Evolutionary conservation across 2,329 filamentous ascomycete species (phyloP), one percentile per base, ranked within the genome.

Genomic region (Fusarium buharicum): DNA sequence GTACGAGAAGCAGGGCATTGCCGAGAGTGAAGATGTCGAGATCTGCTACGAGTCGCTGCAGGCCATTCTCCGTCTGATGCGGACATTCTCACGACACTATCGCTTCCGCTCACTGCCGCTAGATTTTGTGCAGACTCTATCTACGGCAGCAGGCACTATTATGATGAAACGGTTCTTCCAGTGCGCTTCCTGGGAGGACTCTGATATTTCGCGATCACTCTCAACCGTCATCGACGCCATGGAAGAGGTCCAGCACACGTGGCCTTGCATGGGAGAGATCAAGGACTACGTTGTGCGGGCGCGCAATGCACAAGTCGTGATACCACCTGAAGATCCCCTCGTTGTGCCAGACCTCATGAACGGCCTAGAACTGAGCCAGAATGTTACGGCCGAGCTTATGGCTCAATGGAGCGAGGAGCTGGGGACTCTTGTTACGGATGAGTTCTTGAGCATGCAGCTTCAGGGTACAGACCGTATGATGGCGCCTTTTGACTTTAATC

Each of bases 41-140:
- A 80, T 81, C 11, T 83, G 81, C 69, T 82, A 82, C 60, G 77
- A 80, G 52, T 82, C 81, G 1, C 69, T 83, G 1, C 74, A 77
- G 14, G 78, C 78, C 10, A 77, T 83, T 16, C 70, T 81, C 16
- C 75, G 78, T 14, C 69, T 83, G 2, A 74, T 83, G 67, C 73
- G 77, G 24, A 78, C 72, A 40, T 82, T 79, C 59, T 74, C 74
- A 7, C 75, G 77, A 17, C 77, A 77, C 57, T 81, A 83, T 65
- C 73, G 74, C 17, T 80, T 75, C 64, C 70, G 72, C n/a, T 73
- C 74, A 13, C 71, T 83, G 12, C 80, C 81, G 0, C 68, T 83
- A 0, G 78, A 81, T 49, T 81, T 82, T 62, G 79, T 82, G 8
- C 80, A 82, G 56, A 82, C 79, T 6, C 73, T 82, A 1, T 81